Evolutionary conservation across 352 stramenopile species (phyloP), one percentile per base, ranked within the genome.

Genomic region (Saprolegnia diclina): DNA sequence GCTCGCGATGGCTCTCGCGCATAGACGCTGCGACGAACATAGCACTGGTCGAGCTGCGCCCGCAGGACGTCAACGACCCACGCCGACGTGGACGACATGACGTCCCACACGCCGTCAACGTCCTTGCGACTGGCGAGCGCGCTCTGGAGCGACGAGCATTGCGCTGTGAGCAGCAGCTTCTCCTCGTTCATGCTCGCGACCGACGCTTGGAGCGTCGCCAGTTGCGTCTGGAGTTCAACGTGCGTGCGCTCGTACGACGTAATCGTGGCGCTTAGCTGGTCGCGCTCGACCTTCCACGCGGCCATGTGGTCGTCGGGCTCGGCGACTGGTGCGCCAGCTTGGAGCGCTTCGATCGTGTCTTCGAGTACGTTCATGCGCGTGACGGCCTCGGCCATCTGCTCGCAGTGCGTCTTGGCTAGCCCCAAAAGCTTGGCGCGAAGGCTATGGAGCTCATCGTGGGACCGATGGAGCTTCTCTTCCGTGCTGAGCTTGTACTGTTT

Each of bases 401-500:
- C 63, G 37, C 63, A 62, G 37, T 69, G 63, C 13, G 18, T 24
- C 21, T 69, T 69, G 14, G 63, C 44, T 19, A 69, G 14, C 14
- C 26, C 45, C 4, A 62, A 38, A 21, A 69, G 22, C 26, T 69
- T 69, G 44, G 32, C n/a, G n/a, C 24, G 46, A 4, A 69, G 21
- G 37, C 38, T 52, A 21, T 46, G 42, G 19, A 69, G 22, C 11
- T 69, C 45, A 2, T 24, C 18, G n/a, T 69, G 52, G 52, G 52
- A 59, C 13, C 35, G 52, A 24, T 59, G 24, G 16, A 59, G 38
- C 53, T 37, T 24, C 21, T 52, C 63, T 16, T 40, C 44, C 5
- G 63, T 24, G 35, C 11, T 37, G 13, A 52, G 29, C 19, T 61
- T 61, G 10, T 24, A 54, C 5, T 69, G n/a, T 13, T 10, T 37